phyloP scores from a whole-genome alignment of 1,284 basidiomycete genomes.

The Peniophora sp. region DNA sequence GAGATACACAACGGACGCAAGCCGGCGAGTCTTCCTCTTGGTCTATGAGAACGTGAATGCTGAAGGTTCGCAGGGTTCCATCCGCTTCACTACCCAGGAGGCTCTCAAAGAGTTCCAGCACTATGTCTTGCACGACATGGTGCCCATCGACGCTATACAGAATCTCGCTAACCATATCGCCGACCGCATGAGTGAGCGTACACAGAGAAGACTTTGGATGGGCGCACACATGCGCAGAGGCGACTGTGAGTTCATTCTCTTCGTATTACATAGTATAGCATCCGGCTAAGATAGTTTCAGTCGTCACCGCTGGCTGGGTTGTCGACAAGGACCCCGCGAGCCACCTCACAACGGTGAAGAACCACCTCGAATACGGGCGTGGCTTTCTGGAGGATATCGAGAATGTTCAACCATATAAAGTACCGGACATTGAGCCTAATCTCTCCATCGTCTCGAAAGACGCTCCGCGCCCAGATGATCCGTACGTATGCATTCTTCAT shows the following conservation, averaged over 20 bases:
- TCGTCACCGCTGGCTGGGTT: slow-evolving; percentile 25
- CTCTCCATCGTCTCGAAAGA: slow-evolving; percentile 2
- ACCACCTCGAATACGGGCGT: slow-evolving; percentile 24
- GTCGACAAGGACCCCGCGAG: slow-evolving; percentile 23
- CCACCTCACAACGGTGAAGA: slow-evolving; percentile 30
- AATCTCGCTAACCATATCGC: slow-evolving; percentile 23
- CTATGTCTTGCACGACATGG: slow-evolving; percentile 23
- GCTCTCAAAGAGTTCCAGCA: slow-evolving; percentile 22
- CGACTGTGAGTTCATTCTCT: slow-evolving; percentile 25
- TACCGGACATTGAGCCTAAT: slow-evolving; percentile 19
- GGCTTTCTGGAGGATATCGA: slow-evolving; percentile 17
- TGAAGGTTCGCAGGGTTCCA: slow-evolving; percentile 17
- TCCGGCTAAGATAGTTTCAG: slow-evolving; percentile 6
- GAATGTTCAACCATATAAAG: slow-evolving; percentile 16
- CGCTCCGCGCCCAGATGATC: slow-evolving; percentile 7
- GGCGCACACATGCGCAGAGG: slow-evolving; percentile 36
- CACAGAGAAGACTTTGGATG: slow-evolving; percentile 28
- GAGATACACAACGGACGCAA: slow-evolving; percentile 30
- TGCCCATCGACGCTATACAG: slow-evolving; percentile 21
- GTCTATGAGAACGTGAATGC: not conserved
- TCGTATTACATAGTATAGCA: not conserved
- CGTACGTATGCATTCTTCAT: slow-evolving; percentile 2
- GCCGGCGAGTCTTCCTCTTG: slow-evolving; percentile 20
- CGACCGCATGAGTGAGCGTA: slow-evolving; percentile 19
- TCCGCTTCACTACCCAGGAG: slow-evolving; percentile 26